These are phyloP conservation scores for Trametes meyenii DNA, from an alignment of 768 basidiomycete species.

Conservation along the genomic window DNA sequence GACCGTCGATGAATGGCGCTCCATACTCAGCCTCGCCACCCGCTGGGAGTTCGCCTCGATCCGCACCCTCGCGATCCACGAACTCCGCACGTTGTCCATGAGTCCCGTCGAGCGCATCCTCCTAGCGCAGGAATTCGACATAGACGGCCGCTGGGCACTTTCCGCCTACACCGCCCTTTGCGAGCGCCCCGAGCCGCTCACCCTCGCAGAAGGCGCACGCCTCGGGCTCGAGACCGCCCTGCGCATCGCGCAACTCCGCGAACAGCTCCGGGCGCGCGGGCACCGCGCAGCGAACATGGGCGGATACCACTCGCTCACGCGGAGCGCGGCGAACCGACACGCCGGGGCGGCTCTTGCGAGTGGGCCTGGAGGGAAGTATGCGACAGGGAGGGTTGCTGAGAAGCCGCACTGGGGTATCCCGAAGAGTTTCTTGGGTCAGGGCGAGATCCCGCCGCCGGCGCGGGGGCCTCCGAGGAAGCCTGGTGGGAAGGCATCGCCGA, in stretches of 20 bases:
- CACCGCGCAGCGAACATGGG: conserved; percentile 10
- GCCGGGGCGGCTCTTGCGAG: background rate
- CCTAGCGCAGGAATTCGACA: conserved; percentile 41
- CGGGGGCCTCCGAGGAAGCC: background rate
- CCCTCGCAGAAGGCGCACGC: conserved; percentile 43
- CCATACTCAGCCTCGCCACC: conserved; percentile 42
- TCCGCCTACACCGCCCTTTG: conserved; percentile 40
- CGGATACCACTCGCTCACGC: conserved; percentile 18
- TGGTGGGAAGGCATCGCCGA: background rate
- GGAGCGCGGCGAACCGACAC: conserved; percentile 9
- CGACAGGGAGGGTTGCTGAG: background rate
- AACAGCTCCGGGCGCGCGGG: conserved; percentile 26
- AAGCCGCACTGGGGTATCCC: conserved; percentile 10
- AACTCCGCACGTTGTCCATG: conserved; percentile 42
- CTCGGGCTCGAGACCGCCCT: conserved; percentile 45
- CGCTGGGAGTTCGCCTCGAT: conserved; percentile 46
- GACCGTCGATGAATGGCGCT: conserved; percentile 44
- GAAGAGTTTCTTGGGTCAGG: conserved; percentile 11
- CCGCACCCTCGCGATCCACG: conserved; percentile 41
- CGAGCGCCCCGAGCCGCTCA: conserved; percentile 40
- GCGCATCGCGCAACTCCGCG: conserved; percentile 43
- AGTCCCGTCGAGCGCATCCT: conserved; percentile 41
- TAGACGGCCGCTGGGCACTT: conserved; percentile 40
- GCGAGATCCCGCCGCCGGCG: conserved; percentile 13
- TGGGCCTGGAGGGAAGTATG: background rate